phyloP scores from a whole-genome alignment of 148 eudicot genomes.

The Gaultheria prostrata region DNA sequence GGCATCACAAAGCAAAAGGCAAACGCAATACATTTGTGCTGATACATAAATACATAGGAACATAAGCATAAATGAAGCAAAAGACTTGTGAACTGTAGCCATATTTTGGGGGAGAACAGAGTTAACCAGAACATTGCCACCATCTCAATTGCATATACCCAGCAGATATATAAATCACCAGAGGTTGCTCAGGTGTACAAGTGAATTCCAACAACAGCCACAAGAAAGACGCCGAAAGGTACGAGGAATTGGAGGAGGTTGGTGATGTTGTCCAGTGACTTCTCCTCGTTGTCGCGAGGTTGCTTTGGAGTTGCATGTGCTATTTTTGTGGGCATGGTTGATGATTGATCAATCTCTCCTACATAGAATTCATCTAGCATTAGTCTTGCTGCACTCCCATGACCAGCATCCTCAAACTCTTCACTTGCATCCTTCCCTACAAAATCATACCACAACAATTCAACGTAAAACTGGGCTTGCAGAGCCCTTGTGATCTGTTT shows the following conservation, averaged over 20 bases:
- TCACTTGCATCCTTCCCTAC: slow-evolving; percentile 54
- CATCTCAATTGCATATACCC: not conserved
- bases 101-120: no score
- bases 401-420: slow-evolving; percentile 61
- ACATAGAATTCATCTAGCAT: slow-evolving; percentile 49
- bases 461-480: not conserved
- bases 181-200: slow-evolving; percentile 14
- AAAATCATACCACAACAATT: not conserved
- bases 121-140: no score
- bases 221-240: slow-evolving; percentile 24
- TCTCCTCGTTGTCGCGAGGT: slow-evolving; percentile 15
- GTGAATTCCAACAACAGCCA: slow-evolving; percentile 24
- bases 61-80: not conserved
- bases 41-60: not conserved
- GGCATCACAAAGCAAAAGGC: not conserved
- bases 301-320: slow-evolving; percentile 14
- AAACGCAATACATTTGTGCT: not conserved
- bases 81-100: no score
- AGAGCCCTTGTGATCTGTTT: not conserved
- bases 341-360: slow-evolving; percentile 45
- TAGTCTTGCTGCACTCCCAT: slow-evolving; percentile 51
- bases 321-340: slow-evolving; percentile 19
- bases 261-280: slow-evolving; percentile 20
- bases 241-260: slow-evolving; percentile 25
- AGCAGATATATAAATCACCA: not conserved